A percentile compares a stretch with the other conserved stretches of the same genome.
Conservation (phyloP, 306 rosid genomes). For the Dryas alaskensis region DNA sequence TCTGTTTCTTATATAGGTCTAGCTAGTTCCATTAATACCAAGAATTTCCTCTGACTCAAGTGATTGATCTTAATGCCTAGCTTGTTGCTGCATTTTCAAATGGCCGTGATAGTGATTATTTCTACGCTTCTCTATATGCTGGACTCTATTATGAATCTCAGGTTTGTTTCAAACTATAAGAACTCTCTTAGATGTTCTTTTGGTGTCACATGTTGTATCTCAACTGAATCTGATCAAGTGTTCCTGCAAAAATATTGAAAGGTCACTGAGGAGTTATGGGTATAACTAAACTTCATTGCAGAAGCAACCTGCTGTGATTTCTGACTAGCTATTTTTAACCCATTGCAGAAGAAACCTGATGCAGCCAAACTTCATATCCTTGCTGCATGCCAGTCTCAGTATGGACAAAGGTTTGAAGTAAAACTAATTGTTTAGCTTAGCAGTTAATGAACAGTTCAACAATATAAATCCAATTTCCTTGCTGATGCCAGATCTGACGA, state of each 20-base stretch:
- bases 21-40: not conserved
- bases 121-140: slow-evolving; percentile 78
- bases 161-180: slow-evolving; percentile 45
- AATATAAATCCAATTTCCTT: slow-evolving; percentile 15
- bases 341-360: slow-evolving; percentile 48
- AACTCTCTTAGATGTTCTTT: slow-evolving; percentile 7
- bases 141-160: slow-evolving; percentile 82
- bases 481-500: slow-evolving; percentile 70
- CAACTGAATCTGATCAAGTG: not conserved
- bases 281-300: not conserved
- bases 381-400: slow-evolving; percentile 70
- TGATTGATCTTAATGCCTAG: slow-evolving; percentile 42
- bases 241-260: not conserved
- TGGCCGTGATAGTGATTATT: slow-evolving; percentile 56
- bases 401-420: slow-evolving; percentile 70
- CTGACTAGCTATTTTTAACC: slow-evolving; percentile 17
- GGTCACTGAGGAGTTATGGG: not conserved
- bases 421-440: not conserved
- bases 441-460: not conserved
- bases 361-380: slow-evolving; percentile 61
- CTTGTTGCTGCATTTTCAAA: slow-evolving; percentile 73
- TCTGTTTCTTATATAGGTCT: not conserved
- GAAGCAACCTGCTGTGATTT: not conserved
- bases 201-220: not conserved
- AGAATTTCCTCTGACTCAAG: slow-evolving; percentile 30